phyloP scores from a whole-genome alignment of 2,329 filamentous ascomycete species.

The Beauveria asiatica region DNA sequence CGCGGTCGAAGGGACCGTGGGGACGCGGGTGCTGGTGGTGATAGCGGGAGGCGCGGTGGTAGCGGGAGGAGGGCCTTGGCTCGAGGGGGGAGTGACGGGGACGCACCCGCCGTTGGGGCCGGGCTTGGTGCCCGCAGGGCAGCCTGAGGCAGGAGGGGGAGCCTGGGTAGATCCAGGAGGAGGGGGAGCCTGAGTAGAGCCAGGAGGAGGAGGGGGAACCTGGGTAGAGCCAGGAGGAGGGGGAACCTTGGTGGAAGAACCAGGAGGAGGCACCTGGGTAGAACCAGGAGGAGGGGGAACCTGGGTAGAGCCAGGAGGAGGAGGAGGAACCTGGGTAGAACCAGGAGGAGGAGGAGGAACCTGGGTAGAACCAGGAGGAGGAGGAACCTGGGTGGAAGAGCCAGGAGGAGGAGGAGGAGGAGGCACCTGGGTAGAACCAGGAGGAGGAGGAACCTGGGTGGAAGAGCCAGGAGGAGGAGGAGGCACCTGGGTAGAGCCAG shows the following conservation, averaged over 20 bases:
- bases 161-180: neutral
- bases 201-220: neutral
- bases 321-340: neutral
- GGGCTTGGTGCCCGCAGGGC: neutral
- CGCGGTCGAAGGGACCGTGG: slow-evolving; percentile 12
- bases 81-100: neutral
- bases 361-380: slow-evolving; percentile 6
- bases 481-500: neutral
- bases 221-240: neutral
- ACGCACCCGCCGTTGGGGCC: neutral
- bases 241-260: neutral
- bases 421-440: neutral
- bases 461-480: neutral
- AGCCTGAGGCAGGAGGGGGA: slow-evolving; percentile 4
- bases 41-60: slow-evolving; percentile 12
- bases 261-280: slow-evolving; percentile 7
- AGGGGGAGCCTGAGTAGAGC: too few species aligned
- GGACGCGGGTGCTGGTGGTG: slow-evolving; percentile 10
- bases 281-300: neutral
- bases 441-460: slow-evolving; percentile 11
- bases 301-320: slow-evolving; percentile 1
- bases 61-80: slow-evolving; percentile 1
- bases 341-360: neutral
- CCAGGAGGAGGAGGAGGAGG: slow-evolving; percentile 6
- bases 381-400: slow-evolving; percentile 11